phyloP scores from a whole-genome alignment of 306 rosid genomes.

The Vigna angularis region DNA sequence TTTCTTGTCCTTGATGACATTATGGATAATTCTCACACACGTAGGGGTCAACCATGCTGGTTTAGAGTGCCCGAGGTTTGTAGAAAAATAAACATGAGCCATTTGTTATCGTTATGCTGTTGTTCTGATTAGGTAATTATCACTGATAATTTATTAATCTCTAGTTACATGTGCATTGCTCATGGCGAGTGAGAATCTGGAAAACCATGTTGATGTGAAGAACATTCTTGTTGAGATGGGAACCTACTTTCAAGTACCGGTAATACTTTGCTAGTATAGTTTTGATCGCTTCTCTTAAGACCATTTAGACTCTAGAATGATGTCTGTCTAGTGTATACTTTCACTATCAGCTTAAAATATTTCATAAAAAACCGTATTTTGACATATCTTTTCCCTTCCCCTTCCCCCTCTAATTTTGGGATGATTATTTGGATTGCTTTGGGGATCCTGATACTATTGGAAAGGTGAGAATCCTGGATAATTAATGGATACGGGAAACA shows the following conservation, averaged over 20 bases:
- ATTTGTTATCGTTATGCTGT: constrained; percentile 21
- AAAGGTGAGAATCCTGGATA: constrained; percentile 60
- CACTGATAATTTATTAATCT: neutral
- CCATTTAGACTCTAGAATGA: neutral
- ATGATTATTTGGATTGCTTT: constrained; percentile 94
- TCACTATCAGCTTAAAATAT: neutral
- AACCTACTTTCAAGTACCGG: constrained; percentile 72
- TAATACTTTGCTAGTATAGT: constrained; percentile 24
- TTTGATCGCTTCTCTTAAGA: constrained; percentile 8
- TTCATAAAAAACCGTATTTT: constrained; percentile 10
- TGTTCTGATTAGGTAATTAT: constrained; percentile 27
- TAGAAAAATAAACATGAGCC: neutral
- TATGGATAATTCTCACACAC: constrained; percentile 68
- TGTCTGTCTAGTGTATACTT: neutral
- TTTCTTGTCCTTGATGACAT: constrained; percentile 71
- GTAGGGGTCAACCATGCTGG: constrained; percentile 72
- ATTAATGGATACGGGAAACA: constrained; percentile 5
- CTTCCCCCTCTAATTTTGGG: constrained; percentile 53
- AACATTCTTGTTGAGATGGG: constrained; percentile 70
- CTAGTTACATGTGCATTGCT: constrained; percentile 63
- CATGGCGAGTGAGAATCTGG: constrained; percentile 61
- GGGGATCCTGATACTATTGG: constrained; percentile 87
- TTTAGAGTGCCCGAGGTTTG: constrained; percentile 67
- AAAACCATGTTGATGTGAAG: constrained; percentile 59
- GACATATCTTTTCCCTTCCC: constrained; percentile 13